phyloP scores from a whole-genome alignment of 2,329 filamentous ascomycete species.

The Penicillium brevicompactum region DNA sequence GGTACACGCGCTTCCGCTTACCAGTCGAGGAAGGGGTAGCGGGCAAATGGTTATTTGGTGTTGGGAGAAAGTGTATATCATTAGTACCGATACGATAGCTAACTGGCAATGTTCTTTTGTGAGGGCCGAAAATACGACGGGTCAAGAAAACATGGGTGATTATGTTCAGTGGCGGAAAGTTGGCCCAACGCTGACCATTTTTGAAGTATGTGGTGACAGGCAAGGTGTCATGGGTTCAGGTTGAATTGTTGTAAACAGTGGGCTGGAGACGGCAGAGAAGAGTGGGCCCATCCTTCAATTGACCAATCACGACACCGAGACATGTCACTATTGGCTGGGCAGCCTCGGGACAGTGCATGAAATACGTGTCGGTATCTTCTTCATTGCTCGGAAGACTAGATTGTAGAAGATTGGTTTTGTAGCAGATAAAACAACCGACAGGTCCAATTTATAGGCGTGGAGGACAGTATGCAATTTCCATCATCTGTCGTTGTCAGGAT shows the following conservation, averaged over 20 bases:
- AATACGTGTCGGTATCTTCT: neutral
- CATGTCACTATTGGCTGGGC: neutral
- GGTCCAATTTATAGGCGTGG: too few relatives aligned
- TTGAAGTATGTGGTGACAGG: constrained; percentile 1
- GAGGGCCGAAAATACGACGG: neutral
- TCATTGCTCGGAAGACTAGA: neutral
- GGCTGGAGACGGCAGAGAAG: neutral
- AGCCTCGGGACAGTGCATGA: neutral
- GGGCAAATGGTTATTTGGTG: neutral
- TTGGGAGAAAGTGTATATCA: constrained; percentile 4
- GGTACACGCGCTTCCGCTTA: constrained; percentile 1
- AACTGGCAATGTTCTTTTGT: neutral
- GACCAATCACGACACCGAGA: neutral
- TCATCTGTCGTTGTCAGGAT: too few relatives aligned
- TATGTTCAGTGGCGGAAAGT: constrained; percentile 1
- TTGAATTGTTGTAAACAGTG: constrained; percentile 1
- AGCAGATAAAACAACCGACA: too few relatives aligned
- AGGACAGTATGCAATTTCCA: too few relatives aligned
- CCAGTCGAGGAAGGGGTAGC: neutral
- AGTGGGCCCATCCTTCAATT: neutral
- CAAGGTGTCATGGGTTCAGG: constrained; percentile 1
- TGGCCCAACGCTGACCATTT: constrained; percentile 5
- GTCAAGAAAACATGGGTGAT: constrained; percentile 2
- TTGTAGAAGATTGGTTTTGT: too few relatives aligned
- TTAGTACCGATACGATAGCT: neutral